A percentile compares a stretch with the other conserved stretches of the same genome.
Conservation (phyloP, 495 filamentous ascomycete species). For the Penicillium cataractarum region DNA sequence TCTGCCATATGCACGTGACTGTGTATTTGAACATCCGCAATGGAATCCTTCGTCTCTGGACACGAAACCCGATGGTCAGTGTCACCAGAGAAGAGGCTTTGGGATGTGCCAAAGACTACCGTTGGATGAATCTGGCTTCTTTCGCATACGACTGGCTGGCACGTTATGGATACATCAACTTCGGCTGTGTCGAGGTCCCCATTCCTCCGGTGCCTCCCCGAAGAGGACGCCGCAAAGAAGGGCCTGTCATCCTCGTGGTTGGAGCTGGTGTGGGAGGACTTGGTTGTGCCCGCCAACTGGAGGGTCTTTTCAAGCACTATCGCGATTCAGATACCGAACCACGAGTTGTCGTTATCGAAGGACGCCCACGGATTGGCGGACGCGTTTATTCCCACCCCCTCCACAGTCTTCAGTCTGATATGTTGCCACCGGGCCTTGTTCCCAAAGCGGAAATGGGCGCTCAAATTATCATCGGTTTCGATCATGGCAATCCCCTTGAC, state of each 20-base stretch:
- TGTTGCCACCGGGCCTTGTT: slow-evolving; percentile 52
- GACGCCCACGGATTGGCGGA: slow-evolving; percentile 84
- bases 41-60: slow-evolving; percentile 89
- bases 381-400: slow-evolving; percentile 92
- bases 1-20: slow-evolving; percentile 88
- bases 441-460: slow-evolving; percentile 94
- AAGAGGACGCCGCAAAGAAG: slow-evolving; percentile 52
- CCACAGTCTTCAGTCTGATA: slow-evolving; percentile 56
- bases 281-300: slow-evolving; percentile 88
- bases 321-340: slow-evolving; percentile 67
- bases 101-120: slow-evolving; percentile 85
- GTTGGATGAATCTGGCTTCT: slow-evolving; percentile 89
- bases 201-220: slow-evolving; percentile 40
- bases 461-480: slow-evolving; percentile 96
- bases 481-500: slow-evolving; percentile 91
- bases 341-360: slow-evolving; percentile 82
- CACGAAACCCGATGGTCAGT: slow-evolving; percentile 82
- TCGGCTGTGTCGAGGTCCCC: slow-evolving; percentile 80
- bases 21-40: slow-evolving; percentile 98
- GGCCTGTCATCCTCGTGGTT: slow-evolving; percentile 76
- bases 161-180: slow-evolving; percentile 94
- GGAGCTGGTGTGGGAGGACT: slow-evolving; percentile 95
- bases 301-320: slow-evolving; percentile 80
- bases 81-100: slow-evolving; percentile 88
- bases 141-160: slow-evolving; percentile 92